These are phyloP conservation scores for Dendrobium nobile DNA, from an alignment of 106 monocot species.

Conservation along the genomic window DNA sequence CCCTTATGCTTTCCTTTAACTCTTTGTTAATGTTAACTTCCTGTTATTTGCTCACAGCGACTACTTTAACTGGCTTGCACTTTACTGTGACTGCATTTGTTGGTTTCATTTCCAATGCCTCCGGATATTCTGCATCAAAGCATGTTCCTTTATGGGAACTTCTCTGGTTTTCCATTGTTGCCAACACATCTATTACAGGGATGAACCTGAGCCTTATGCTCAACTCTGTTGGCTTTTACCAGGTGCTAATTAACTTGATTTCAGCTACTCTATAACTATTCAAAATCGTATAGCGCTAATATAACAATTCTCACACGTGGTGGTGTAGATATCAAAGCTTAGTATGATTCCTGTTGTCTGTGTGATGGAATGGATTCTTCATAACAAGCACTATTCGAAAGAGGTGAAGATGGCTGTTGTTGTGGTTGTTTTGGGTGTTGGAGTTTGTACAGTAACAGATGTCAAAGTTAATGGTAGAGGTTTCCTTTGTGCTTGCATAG, in stretches of 20 bases:
- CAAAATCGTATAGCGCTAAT: neutral
- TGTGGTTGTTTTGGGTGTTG: conserved; percentile 74
- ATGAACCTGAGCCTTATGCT: conserved; percentile 96
- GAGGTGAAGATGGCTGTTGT: conserved; percentile 76
- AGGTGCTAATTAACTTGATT: conserved; percentile 31
- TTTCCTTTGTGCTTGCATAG: conserved; percentile 74
- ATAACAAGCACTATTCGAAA: conserved; percentile 57
- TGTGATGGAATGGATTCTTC: conserved; percentile 88
- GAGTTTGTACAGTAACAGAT: conserved; percentile 89
- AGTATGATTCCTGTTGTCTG: conserved; percentile 95
- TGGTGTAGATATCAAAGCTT: conserved; percentile 71
- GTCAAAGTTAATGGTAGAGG: conserved; percentile 88
- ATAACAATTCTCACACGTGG: neutral
- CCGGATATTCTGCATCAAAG: conserved; percentile 60
- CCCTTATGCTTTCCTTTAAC: conserved; percentile 1
- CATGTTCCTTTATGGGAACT: conserved; percentile 94
- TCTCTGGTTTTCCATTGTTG: conserved; percentile 85
- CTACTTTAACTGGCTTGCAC: conserved; percentile 84
- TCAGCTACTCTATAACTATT: neutral
- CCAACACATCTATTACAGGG: conserved; percentile 84
- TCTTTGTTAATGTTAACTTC: conserved; percentile 6
- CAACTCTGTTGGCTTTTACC: conserved; percentile 93
- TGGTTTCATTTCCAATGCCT: conserved; percentile 57
- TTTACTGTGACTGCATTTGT: conserved; percentile 74
- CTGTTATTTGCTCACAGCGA: conserved; percentile 31